Base-by-base conservation (phyloP, 2,329 filamentous ascomycete species). In the Colletotrichum sp. region DNA sequence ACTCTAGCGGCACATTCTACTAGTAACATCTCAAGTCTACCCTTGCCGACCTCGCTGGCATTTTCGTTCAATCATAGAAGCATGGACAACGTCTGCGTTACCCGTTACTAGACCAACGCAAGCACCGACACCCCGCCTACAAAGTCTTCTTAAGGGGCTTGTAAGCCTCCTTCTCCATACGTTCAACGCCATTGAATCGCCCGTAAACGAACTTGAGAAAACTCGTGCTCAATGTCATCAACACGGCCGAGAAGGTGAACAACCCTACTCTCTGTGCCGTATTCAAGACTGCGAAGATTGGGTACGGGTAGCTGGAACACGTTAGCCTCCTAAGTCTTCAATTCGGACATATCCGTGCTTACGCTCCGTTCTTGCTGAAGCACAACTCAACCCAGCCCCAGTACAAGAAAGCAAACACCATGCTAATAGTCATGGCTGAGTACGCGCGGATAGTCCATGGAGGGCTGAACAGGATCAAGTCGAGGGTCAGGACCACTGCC, bases 371-470 rank as follows among this genome's bases (percentile, higher is more conserved):
- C 75, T 90, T 86, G 60, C 87, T 87, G 79, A 91, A 94, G 85
- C 94, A 95, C 28, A 91, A 88, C 83, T 96, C 93, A 28, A 95
- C 90, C 94, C 94, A 96, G 78, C 90, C 90, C 93, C 94, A 96
- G 83, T 96, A 96, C 4, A 85, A 82, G 77, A 94, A 91, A 0
- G 93, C 93, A 59, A 95, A 84, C 3, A 78, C 81, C 15, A 89
- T 89, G 78, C 91, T 92, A 30, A 94, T 81, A 2, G 86, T 85
- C 80, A 94, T 87, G 6, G 92, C 90, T 2, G 89, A 87, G n/a
- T 92, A 86, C 9, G 88, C 88, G 12, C 89, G 87, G 76, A 94
- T 90, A 0, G 92, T 92, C 92, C 93, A 95, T 1, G 94, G 94
- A 13, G 94, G 94, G 63, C 92, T 94, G 61, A 95, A 87, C 52